Base-by-base conservation (phyloP, 306 rosid genomes). In the Mimosa bimucronata region DNA sequence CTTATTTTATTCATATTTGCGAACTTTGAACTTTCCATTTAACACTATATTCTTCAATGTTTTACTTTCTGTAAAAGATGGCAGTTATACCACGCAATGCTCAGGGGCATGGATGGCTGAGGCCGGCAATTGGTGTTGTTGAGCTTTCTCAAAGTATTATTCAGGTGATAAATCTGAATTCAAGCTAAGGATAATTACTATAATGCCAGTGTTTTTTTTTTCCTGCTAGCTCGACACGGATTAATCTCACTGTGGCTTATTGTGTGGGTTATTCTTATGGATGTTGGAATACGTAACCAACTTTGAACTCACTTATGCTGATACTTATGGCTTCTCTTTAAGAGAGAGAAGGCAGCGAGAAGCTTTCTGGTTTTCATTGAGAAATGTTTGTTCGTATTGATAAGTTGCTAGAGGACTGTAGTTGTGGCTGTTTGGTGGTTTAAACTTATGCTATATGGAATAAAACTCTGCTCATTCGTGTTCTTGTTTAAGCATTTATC, bases 31-130 rank as follows among this genome's bases (percentile, higher is more conserved):
- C 65, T 80, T 77, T 81, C 64, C 42, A 69, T 77, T 69, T 81
- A 19, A 25, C 37, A 14, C 70, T 37, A 77, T 38, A 45, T 74
- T 64, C 14, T 14, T 76, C 83, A 77, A 85, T 75, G 66, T 71
- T 78, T 75, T 41, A 16, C 45, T 75, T 66, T 77, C 74, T 79
- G 64, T 82, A 82, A 79, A 75, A 96, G 98, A 96, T 93, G 98
- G 98, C 99, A 81, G 84, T 96, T 81, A 86, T 91, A 79, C 99
- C 98, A 61, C 92, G 97, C 74, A 96, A 88, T 70, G 88, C 94
- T 84, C 98, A 91, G 87, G 99, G 99, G 73, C 97, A 91, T 73
- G 99, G 99, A 66, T 96, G 99, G 98, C 89, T 96, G 88, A 92
- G 99, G 85, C 98, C 99, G 83, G 93, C 98, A n/a, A 85, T 88